These are phyloP conservation scores for Gossypium davidsonii DNA, from an alignment of 441 rosid species.

Conservation along the genomic window DNA sequence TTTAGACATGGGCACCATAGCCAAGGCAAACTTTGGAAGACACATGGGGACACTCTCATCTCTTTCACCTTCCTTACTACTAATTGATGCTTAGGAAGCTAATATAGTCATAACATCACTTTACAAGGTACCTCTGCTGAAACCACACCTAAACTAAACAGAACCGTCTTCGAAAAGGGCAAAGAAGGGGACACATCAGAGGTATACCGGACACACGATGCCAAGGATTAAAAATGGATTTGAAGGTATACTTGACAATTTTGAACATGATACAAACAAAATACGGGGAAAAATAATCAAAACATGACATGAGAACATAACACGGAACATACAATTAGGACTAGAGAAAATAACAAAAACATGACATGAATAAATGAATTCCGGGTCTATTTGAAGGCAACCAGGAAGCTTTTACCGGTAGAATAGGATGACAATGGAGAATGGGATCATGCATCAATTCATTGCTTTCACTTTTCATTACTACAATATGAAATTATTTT, in stretches of 20 bases:
- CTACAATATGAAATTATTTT: neutral
- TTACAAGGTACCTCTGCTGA: neutral
- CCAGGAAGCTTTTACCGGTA: neutral
- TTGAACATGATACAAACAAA: too few species aligned
- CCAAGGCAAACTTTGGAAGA: slow-evolving; percentile 13
- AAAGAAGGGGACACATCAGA: neutral
- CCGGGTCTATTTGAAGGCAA: neutral
- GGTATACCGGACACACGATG: neutral
- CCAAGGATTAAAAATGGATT: neutral
- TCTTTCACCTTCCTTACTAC: slow-evolving; percentile 1
- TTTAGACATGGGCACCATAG: slow-evolving; percentile 19
- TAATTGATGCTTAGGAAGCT: neutral
- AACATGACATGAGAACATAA: neutral
- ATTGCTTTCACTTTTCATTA: neutral
- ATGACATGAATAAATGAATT: neutral
- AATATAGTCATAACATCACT: neutral
- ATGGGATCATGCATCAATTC: neutral
- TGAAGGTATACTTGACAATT: neutral
- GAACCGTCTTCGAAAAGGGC: neutral
- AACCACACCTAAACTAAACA: neutral
- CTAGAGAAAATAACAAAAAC: neutral
- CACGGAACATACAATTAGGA: neutral
- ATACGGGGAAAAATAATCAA: too few species aligned
- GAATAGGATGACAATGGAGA: neutral
- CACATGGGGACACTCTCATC: slow-evolving; percentile 22